A percentile compares a stretch with the other conserved stretches of the same genome.
phyloP scores from a whole-genome alignment of 2,329 filamentous ascomycete genomes.

The Fusarium pseudonygamai region DNA sequence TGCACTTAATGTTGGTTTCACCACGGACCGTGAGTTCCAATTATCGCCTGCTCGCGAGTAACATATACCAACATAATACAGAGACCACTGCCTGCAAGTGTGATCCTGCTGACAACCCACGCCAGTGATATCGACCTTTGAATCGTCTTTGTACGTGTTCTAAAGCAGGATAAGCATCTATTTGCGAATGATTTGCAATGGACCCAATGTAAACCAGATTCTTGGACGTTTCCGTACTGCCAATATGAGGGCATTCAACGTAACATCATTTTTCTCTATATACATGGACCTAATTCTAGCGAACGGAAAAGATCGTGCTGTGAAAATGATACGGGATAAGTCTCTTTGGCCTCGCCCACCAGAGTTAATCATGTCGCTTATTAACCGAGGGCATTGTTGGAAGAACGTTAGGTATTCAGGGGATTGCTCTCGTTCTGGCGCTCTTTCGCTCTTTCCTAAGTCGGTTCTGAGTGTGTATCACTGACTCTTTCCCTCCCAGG shows the following conservation, averaged over 20 bases:
- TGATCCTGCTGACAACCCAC: not conserved
- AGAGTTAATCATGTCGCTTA: not conserved
- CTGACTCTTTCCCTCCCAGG: no score
- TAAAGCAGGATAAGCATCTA: not conserved
- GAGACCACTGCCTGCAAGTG: not conserved
- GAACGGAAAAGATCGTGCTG: not conserved
- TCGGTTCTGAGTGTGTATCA: no score
- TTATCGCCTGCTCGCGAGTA: not conserved
- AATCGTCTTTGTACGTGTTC: not conserved
- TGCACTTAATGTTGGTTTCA: not conserved
- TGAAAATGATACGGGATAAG: not conserved
- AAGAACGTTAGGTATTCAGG: not conserved
- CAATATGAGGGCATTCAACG: not conserved
- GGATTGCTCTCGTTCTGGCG: no score
- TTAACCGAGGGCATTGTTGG: not conserved
- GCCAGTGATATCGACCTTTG: not conserved
- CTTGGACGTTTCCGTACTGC: not conserved
- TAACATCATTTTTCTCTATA: not conserved
- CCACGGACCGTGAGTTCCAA: not conserved
- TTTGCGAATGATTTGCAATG: not conserved
- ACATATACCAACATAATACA: not conserved
- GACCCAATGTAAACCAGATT: not conserved
- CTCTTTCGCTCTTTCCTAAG: no score
- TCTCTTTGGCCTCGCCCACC: not conserved
- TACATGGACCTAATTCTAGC: no score